Base-by-base conservation (phyloP, 352 stramenopile genomes). In the Phytophthora podocarpi region DNA sequence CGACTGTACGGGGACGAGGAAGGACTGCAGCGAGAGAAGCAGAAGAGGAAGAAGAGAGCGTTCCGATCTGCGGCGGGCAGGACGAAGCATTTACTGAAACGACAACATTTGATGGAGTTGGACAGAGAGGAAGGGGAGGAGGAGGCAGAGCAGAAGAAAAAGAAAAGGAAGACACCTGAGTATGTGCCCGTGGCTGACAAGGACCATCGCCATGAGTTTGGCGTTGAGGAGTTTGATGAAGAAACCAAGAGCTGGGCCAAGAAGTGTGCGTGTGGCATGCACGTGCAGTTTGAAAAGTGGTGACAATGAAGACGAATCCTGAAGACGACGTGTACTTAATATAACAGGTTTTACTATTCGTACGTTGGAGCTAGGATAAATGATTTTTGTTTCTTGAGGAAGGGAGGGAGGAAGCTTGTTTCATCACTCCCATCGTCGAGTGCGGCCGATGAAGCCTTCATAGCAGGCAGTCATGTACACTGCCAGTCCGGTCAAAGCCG, bases 281-380 rank as follows among this genome's bases (percentile, higher is more conserved):
- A 72, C 40, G 81, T 90, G 20, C 61, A 87, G n/a, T 83, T 90
- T 67, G 77, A 87, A 60, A 89, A 89, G 52, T 89, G 74, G 78
- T 90, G 65, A 90, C 12, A 18, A 58, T 21, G 21, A 46, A 4
- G 6, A 20, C 9, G 7, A 10, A 2, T n/a, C 13, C 18, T 16
- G 12, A 24, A 48, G 43, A 37, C 21, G 28, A 69, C 18, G n/a
- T 67, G 53, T 71, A 60, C 48, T 43, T 23, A 23, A n/a, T n/a
- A n/a, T n/a, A n/a, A n/a, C 32, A 21, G 26, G 2, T 55, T 64
- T 50, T 67, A 67, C 50, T 70, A 61, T 63, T 61, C 20, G 54
- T 65, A 59, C 40, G 35, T 16, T 12, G 15, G 18, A 32, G 24
- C 48, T 64, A 37, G 26, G 37, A 59, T 69, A 59, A 54, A 42